Percentiles rank a stretch among this genome's conserved stretches.
Conservation (phyloP, 352 stramenopile species). For the Thraustochytrium striatum region DNA sequence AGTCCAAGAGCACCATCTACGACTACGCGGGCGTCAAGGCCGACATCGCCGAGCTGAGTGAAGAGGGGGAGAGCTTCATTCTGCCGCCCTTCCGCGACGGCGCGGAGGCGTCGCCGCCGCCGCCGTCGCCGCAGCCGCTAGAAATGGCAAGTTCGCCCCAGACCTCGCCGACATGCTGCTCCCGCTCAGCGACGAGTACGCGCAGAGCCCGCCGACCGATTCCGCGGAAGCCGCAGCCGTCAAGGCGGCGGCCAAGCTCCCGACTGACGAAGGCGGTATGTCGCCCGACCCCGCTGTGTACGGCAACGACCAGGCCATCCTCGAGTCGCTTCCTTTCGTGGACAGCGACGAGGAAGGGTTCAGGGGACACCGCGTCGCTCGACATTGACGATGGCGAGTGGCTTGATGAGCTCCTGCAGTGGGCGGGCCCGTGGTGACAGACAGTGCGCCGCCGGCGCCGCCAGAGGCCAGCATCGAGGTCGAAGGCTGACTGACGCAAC, state of each 20-base stretch:
- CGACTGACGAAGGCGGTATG: neutral
- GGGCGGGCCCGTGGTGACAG: neutral
- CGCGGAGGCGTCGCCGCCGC: neutral
- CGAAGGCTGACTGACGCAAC: neutral
- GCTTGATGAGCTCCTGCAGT: conserved; percentile 37
- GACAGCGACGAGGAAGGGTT: conserved; percentile 36
- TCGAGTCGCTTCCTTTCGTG: conserved; percentile 1
- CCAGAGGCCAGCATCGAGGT: neutral
- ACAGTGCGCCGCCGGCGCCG: neutral
- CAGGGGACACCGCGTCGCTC: too few species aligned
- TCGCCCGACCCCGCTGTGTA: neutral
- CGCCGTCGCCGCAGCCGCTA: neutral
- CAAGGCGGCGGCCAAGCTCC: neutral
- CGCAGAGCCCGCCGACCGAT: neutral
- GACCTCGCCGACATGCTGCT: neutral
- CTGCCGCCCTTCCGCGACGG: neutral
- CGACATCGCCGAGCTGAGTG: neutral
- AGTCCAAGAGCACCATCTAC: conserved; percentile 19
- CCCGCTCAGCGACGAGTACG: neutral
- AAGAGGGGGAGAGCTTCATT: neutral
- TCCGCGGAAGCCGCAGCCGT: neutral
- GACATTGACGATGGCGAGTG: conserved; percentile 28
- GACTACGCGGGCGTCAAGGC: conserved; percentile 6
- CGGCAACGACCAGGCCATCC: neutral
- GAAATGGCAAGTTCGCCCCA: neutral